Evolutionary conservation across 2,329 filamentous ascomycete species (phyloP), one percentile per base, ranked within the genome.

Genomic region (Sarocladium kiliense): DNA sequence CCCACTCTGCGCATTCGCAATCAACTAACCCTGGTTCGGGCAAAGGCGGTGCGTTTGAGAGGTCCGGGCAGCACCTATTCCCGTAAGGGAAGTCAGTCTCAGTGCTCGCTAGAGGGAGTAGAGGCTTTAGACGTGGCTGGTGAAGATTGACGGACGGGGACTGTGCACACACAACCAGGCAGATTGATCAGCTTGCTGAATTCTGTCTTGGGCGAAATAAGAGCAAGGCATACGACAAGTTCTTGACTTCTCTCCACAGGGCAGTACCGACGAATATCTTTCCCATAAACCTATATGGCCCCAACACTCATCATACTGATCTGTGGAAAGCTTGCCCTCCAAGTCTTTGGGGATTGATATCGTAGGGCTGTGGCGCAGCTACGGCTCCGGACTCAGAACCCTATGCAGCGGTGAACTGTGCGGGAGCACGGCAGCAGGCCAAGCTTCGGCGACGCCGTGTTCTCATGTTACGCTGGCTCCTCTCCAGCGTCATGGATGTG

Each of bases 401-500:
- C 44, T 27, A 11, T 9, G 3, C 23, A 47, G 44, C 44, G 25
- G 44, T 44, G 44, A 21, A 51, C 12, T n/a, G 16, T 16, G 26
- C 4, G 26, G 11, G n/a, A 51, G 26, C 44, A 47, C 44, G 27
- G 9, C 27, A 51, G 3, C 5, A 51, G 30, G 25, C 47, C 30
- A 51, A 36, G 47, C 27, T 51, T 51, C 47, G 47, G 47, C 47
- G 47, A 51, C 47, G 26, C 47, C 47, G 47, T 51, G 47, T 18
- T 23, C 44, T 18, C 21, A 47, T n/a, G 44, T 44, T 14, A 27
- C 44, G 44, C 23, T 32, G 44, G 7, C 23, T 6, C 27, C 47
- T 21, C 9, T 10, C 47, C 47, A 51, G 27, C 10, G n/a, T 23
- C 47, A 36, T 36, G 47, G 47, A 36, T 34, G 47, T 51, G 27